A percentile compares a stretch with the other conserved stretches of the same genome.
Evolutionary conservation across 768 basidiomycete species (phyloP).

Genomic region (Rhodotorula sphaerocarpa): DNA sequence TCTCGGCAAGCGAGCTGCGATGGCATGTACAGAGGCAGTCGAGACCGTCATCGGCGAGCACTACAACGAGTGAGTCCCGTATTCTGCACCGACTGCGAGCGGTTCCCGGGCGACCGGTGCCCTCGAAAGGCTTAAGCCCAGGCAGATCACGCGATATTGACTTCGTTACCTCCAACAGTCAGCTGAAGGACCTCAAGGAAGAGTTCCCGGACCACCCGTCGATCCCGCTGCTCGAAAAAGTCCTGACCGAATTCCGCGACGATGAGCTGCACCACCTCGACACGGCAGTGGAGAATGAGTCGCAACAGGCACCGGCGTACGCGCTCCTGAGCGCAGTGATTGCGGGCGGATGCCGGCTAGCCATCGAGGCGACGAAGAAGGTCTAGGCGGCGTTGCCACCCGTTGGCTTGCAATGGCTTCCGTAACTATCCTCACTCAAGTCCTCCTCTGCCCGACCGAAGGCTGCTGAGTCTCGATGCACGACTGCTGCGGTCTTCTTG

Average conservation of each 20-base stretch:
- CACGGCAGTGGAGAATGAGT: conserved; percentile 74
- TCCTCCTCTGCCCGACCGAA: too few species aligned
- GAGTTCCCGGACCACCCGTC: conserved; percentile 38
- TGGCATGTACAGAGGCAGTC: conserved; percentile 97
- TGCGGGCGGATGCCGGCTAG: conserved; percentile 75
- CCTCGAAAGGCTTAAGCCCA: not conserved
- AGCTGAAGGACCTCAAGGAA: conserved; percentile 64
- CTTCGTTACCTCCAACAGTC: conserved; percentile 49
- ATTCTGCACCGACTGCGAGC: not conserved
- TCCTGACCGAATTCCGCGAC: conserved; percentile 65
- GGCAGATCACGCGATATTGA: too few species aligned
- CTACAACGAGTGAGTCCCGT: conserved; percentile 79
- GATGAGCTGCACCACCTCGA: conserved; percentile 93
- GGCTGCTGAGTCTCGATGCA: too few species aligned
- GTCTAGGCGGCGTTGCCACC: conserved; percentile 47
- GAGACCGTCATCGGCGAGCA: conserved; percentile 97
- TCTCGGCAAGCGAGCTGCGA: conserved; percentile 84
- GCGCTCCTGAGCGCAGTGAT: conserved; percentile 77
- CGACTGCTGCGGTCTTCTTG: too few species aligned
- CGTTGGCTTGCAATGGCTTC: too few species aligned
- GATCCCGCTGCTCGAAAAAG: conserved; percentile 22
- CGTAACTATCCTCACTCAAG: too few species aligned
- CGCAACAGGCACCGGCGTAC: conserved; percentile 84
- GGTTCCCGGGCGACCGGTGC: not conserved
- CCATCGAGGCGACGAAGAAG: conserved; percentile 80